Evolutionary conservation across 1,284 basidiomycete genomes (phyloP).

Genomic region (Cerioporus squamosus): DNA sequence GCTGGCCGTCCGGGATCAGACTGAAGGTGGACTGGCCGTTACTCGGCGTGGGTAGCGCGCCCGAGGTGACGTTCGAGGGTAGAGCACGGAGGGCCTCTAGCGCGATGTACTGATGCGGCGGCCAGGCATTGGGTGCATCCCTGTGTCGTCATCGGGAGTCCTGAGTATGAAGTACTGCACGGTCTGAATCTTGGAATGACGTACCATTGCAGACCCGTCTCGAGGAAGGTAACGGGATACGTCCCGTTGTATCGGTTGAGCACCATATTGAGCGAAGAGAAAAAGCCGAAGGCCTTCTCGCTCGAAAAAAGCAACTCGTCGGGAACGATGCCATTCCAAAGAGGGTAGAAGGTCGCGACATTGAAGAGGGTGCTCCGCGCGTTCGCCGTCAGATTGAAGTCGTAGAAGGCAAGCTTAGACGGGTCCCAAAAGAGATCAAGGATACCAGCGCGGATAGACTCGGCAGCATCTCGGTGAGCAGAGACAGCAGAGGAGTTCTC

Average conservation of each 20-base stretch:
- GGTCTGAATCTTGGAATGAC: slow-evolving; percentile 16
- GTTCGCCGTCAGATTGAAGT: slow-evolving; percentile 77
- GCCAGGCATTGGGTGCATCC: slow-evolving; percentile 83
- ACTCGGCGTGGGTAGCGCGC: slow-evolving; percentile 51
- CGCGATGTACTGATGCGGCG: slow-evolving; percentile 85
- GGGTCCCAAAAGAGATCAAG: slow-evolving; percentile 89
- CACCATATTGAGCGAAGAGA: slow-evolving; percentile 76
- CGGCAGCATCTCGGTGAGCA: slow-evolving; percentile 63
- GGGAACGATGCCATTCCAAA: slow-evolving; percentile 88
- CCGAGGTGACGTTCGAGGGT: slow-evolving; percentile 67
- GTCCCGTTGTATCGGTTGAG: slow-evolving; percentile 87
- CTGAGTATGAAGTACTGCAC: slow-evolving; percentile 6
- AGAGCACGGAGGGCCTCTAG: slow-evolving; percentile 78
- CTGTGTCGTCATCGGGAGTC: slow-evolving; percentile 34
- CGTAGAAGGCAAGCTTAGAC: slow-evolving; percentile 85
- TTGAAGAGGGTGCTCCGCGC: slow-evolving; percentile 68
- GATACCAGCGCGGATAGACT: slow-evolving; percentile 66
- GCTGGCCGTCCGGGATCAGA: slow-evolving; percentile 75
- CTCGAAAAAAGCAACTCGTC: slow-evolving; percentile 62
- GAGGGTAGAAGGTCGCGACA: slow-evolving; percentile 80
- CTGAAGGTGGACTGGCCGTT: slow-evolving; percentile 61
- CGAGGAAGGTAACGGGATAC: slow-evolving; percentile 73
- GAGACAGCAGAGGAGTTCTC: slow-evolving; percentile 48
- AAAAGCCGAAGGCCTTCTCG: slow-evolving; percentile 71
- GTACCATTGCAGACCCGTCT: slow-evolving; percentile 84